phyloP scores from a whole-genome alignment of 768 basidiomycete species.

The Termitomyces sp. region DNA sequence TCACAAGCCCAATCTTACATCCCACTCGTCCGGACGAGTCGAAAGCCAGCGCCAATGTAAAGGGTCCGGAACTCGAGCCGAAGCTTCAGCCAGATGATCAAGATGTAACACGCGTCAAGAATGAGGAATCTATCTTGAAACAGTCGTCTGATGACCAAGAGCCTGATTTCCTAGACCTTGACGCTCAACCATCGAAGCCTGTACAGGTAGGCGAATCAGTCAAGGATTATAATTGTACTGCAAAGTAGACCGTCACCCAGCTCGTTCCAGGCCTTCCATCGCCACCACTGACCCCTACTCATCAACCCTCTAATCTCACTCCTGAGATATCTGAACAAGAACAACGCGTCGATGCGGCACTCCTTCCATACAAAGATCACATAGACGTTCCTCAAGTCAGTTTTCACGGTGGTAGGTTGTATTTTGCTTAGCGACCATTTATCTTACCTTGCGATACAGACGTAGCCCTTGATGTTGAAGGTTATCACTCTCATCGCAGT shows the following conservation, averaged over 20 bases:
- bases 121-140: slow-evolving; percentile 7
- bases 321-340: slow-evolving; percentile 35
- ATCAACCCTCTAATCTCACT: slow-evolving; percentile 13
- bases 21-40: slow-evolving; percentile 47
- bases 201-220: slow-evolving; percentile 17
- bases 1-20: slow-evolving; percentile 86
- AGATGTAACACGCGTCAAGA: neutral
- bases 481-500: slow-evolving; percentile 60
- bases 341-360: slow-evolving; percentile 43
- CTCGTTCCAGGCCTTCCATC: slow-evolving; percentile 26
- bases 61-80: slow-evolving; percentile 23
- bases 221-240: slow-evolving; percentile 22
- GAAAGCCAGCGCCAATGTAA: slow-evolving; percentile 29
- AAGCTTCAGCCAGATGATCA: slow-evolving; percentile 8
- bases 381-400: slow-evolving; percentile 51
- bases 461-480: slow-evolving; percentile 76
- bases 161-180: slow-evolving; percentile 83
- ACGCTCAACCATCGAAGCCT: slow-evolving; percentile 38
- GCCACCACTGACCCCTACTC: slow-evolving; percentile 25
- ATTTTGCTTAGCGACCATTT: neutral
- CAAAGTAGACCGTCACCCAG: slow-evolving; percentile 24
- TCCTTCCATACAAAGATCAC: slow-evolving; percentile 36
- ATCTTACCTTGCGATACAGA: slow-evolving; percentile 34
- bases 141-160: slow-evolving; percentile 32
- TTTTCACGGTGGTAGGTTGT: slow-evolving; percentile 50